phyloP scores from a whole-genome alignment of 352 stramenopile species.

The Globisporangium carolinianum region DNA sequence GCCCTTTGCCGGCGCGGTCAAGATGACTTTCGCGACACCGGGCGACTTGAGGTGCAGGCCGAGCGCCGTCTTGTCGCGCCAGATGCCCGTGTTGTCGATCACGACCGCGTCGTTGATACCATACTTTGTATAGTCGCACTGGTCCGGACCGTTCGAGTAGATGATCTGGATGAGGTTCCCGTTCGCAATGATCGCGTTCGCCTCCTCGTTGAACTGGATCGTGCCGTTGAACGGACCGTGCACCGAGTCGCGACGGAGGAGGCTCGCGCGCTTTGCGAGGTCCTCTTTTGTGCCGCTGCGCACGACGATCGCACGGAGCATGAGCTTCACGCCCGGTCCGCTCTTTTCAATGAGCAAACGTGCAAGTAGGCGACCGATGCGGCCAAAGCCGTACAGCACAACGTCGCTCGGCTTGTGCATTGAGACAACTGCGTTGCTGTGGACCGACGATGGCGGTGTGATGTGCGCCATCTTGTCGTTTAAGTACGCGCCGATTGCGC shows the following conservation, averaged over 20 bases:
- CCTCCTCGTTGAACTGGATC: conserved; percentile 79
- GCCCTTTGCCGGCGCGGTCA: conserved; percentile 74
- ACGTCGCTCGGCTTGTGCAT: conserved; percentile 74
- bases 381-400: conserved; percentile 84
- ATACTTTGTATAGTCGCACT: conserved; percentile 85
- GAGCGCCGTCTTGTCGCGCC: conserved; percentile 60
- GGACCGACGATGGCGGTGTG: conserved; percentile 8
- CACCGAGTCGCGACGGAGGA: conserved; percentile 83
- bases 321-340: conserved; percentile 77
- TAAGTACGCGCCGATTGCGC: conserved; percentile 40
- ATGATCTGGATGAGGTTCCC: conserved; percentile 87
- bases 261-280: conserved; percentile 71
- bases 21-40: conserved; percentile 73
- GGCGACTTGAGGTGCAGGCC: conserved; percentile 69
- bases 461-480: conserved; percentile 57
- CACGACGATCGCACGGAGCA: conserved; percentile 85
- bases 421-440: conserved; percentile 3
- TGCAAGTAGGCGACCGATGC: conserved; percentile 76
- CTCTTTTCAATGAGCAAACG: conserved; percentile 82
- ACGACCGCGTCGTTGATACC: conserved; percentile 84
- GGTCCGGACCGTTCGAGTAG: conserved; percentile 74
- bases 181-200: conserved; percentile 83
- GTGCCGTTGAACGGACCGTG: conserved; percentile 79
- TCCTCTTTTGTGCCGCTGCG: conserved; percentile 81
- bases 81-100: conserved; percentile 87